phyloP scores from a whole-genome alignment of 1,284 basidiomycete species.

The Vanrija humicola region DNA sequence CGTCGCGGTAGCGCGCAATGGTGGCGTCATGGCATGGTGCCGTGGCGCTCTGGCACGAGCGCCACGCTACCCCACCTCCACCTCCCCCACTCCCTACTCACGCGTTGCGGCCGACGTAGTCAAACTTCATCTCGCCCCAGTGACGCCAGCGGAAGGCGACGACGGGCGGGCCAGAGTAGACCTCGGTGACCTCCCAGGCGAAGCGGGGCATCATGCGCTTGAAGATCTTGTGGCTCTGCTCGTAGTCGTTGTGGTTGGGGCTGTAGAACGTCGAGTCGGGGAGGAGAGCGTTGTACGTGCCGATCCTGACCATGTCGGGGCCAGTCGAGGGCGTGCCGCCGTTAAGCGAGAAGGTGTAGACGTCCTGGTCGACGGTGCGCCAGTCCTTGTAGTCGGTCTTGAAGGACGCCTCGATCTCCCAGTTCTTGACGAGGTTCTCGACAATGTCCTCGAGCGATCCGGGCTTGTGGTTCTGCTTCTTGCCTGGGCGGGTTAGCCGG shows the following conservation, averaged over 20 bases:
- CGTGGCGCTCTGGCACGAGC: too few species aligned
- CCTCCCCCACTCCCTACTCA: background rate
- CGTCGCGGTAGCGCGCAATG: too few species aligned
- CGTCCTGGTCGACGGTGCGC: conserved; percentile 11
- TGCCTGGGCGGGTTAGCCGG: conserved; percentile 2
- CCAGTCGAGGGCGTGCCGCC: conserved; percentile 9
- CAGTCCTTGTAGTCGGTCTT: conserved; percentile 18
- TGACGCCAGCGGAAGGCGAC: conserved; percentile 16
- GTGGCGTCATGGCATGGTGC: too few species aligned
- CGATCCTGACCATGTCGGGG: conserved; percentile 9
- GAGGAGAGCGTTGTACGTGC: conserved; percentile 18
- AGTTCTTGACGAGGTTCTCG: conserved; percentile 20
- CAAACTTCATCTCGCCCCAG: conserved; percentile 20
- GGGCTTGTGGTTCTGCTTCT: conserved; percentile 7
- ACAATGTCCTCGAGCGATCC: conserved; percentile 15
- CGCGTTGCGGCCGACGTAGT: conserved; percentile 15
- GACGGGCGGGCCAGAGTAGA: conserved; percentile 15
- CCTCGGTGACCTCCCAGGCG: conserved; percentile 17
- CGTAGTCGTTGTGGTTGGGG: conserved; percentile 12
- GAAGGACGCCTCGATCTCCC: conserved; percentile 20
- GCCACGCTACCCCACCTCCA: too few species aligned
- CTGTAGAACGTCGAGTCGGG: conserved; percentile 8
- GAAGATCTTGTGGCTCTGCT: conserved; percentile 10
- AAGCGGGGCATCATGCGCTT: conserved; percentile 21
- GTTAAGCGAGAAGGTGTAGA: conserved; percentile 14